Evolutionary conservation across 1,139 yeast genomes (phyloP).

Genomic region (Scheffersomyces segobiensis): DNA sequence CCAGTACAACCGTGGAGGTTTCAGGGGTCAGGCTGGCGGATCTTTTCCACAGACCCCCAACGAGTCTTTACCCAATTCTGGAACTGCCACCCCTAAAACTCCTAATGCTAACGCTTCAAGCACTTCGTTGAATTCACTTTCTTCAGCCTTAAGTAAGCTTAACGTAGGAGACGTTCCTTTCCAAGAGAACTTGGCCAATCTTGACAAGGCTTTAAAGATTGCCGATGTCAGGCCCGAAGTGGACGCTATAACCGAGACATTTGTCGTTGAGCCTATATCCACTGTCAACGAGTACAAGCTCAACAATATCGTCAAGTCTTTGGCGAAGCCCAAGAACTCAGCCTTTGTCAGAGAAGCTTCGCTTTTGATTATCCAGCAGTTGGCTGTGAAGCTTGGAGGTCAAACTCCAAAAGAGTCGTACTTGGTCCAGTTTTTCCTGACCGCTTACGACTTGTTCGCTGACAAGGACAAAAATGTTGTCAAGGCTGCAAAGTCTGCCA

Average conservation of each 20-base stretch:
- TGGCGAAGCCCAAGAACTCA: slow-evolving; percentile 73
- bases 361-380: slow-evolving; percentile 63
- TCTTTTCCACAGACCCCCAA: slow-evolving; percentile 23
- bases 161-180: slow-evolving; percentile 63
- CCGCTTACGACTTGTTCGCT: slow-evolving; percentile 64
- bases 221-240: slow-evolving; percentile 68
- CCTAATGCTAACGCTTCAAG: slow-evolving; percentile 50
- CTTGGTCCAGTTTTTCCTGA: slow-evolving; percentile 56
- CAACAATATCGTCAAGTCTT: slow-evolving; percentile 58
- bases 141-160: slow-evolving; percentile 67
- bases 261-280: slow-evolving; percentile 41
- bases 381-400: slow-evolving; percentile 67
- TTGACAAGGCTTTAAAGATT: slow-evolving; percentile 59
- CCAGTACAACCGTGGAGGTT: slow-evolving; percentile 9
- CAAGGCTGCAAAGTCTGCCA: slow-evolving; percentile 74
- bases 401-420: slow-evolving; percentile 75
- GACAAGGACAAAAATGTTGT: slow-evolving; percentile 88
- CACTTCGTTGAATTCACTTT: slow-evolving; percentile 70
- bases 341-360: slow-evolving; percentile 76
- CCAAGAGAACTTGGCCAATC: slow-evolving; percentile 54
- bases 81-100: slow-evolving; percentile 39
- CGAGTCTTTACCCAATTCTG: slow-evolving; percentile 43
- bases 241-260: slow-evolving; percentile 51
- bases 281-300: slow-evolving; percentile 67
- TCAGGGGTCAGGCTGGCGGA: slow-evolving; percentile 8